Evolutionary conservation across 2,329 filamentous ascomycete genomes (phyloP), one percentile per base, ranked within the genome.

Genomic region (Pestalotiopsis sp.): DNA sequence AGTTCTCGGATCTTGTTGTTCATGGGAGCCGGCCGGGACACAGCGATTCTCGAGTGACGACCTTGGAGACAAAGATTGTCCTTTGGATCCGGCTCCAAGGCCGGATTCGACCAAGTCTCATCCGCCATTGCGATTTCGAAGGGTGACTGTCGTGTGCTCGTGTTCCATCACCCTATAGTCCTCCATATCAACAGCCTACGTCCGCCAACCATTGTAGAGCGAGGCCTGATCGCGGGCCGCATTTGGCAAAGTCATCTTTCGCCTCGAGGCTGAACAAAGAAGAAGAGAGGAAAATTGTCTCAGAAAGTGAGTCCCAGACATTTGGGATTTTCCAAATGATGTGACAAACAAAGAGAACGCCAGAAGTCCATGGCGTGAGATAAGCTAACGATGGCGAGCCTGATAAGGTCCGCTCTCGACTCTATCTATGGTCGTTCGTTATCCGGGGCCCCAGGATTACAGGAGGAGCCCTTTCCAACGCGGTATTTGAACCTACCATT

Each of bases 381-480:
- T 74, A 73, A 74, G 73, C 65, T 36, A 66, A 36, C 63, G 65
- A 74, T 74, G 68, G 72, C 71, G 70, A 71, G 68, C 62, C 27
- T 71, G 72, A 73, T 75, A 75, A 75, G 70, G 68, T 20, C n/a
- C 59, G 31, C 36, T 25, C 17, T 20, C 17, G 17, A n/a, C 25
- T 36, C 31, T 36, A 36, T 36, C 31, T 36, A 36, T 36, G 31
- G 23, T 67, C 68, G 65, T 6, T 59, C 13, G 25, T 14, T 59
- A 59, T 36, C 57, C 57, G 25, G 25, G 9, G 45, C 45, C 14
- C 45, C 45, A 52, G 17, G 45, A n/a, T n/a, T 52, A n/a, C 14
- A 27, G 25, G 11, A 59, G 20, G 17, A 59, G 23, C 57, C 57
- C 23, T 23, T 13, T 27, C 23, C 17, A 59, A 4, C 13, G 23